phyloP scores from a whole-genome alignment of 306 rosid species.

The Alnus glutinosa region DNA sequence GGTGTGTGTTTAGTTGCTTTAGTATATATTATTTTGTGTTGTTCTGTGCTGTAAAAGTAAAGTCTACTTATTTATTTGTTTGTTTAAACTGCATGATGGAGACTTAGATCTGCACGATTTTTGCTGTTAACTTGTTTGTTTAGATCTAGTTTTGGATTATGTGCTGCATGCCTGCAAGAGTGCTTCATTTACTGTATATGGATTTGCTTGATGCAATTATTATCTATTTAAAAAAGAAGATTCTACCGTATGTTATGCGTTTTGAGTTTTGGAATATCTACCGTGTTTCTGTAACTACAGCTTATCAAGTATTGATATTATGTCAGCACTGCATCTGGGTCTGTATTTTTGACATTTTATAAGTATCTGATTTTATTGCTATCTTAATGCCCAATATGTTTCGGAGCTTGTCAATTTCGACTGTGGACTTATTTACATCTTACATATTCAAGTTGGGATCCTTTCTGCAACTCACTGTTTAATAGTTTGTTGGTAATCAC shows the following conservation, averaged over 20 bases:
- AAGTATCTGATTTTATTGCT: background rate
- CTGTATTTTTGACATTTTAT: background rate
- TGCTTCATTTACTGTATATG: background rate
- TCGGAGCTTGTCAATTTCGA: background rate
- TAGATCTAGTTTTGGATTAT: background rate
- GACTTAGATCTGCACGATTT: background rate
- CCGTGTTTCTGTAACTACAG: background rate
- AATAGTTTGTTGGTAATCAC: background rate
- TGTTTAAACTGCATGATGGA: background rate
- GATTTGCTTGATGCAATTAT: background rate
- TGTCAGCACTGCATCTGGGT: background rate
- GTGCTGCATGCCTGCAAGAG: background rate
- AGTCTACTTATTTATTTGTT: background rate
- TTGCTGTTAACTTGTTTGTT: background rate
- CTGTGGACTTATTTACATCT: background rate
- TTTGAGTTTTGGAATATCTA: background rate
- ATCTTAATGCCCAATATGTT: background rate
- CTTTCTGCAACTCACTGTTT: background rate
- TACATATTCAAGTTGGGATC: background rate
- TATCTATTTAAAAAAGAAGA: background rate
- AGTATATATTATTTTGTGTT: constrained; percentile 1
- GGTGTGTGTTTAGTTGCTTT: constrained; percentile 47
- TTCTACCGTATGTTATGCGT: background rate
- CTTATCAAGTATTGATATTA: background rate
- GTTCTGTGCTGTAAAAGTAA: constrained; percentile 14